Evolutionary conservation across 805 yeast genomes (phyloP).

Genomic region (Candida sithepensis): DNA sequence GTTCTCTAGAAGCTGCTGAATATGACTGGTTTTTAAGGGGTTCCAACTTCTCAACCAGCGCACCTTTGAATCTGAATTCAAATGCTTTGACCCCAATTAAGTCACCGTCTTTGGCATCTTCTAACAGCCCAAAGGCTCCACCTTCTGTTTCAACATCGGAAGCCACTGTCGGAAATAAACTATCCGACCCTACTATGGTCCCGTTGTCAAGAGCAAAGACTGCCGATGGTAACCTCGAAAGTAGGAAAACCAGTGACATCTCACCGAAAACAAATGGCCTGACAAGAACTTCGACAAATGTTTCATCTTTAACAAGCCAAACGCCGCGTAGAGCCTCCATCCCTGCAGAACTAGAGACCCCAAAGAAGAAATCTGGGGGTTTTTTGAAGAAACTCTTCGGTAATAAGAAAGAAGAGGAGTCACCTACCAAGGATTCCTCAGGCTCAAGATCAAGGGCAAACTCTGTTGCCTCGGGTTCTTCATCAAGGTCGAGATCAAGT

Average conservation of each 20-base stretch:
- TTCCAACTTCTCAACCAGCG: conserved; percentile 9
- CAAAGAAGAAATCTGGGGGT: conserved; percentile 14
- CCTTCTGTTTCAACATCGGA: conserved; percentile 23
- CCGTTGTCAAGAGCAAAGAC: conserved; percentile 24
- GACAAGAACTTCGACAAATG: conserved; percentile 28
- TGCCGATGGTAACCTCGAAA: conserved; percentile 18
- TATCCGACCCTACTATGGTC: conserved; percentile 8
- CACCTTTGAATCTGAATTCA: not conserved
- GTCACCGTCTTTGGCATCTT: conserved; percentile 24
- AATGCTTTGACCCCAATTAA: conserved; percentile 19
- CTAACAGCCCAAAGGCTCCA: conserved; percentile 24
- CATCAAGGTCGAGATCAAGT: not conserved
- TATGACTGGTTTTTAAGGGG: conserved; percentile 31
- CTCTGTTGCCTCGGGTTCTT: conserved; percentile 3
- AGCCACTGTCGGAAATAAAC: conserved; percentile 6
- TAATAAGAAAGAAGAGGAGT: conserved; percentile 13
- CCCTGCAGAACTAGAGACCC: conserved; percentile 1
- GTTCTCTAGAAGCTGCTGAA: conserved; percentile 23
- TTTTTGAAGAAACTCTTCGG: conserved; percentile 22
- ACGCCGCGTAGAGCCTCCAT: conserved; percentile 5
- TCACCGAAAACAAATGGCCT: conserved; percentile 8
- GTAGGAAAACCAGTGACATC: conserved; percentile 9
- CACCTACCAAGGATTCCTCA: not conserved
- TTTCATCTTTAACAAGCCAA: conserved; percentile 9
- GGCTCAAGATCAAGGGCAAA: conserved; percentile 8